phyloP scores from a whole-genome alignment of 768 basidiomycete species.

The Epithele typhae region DNA sequence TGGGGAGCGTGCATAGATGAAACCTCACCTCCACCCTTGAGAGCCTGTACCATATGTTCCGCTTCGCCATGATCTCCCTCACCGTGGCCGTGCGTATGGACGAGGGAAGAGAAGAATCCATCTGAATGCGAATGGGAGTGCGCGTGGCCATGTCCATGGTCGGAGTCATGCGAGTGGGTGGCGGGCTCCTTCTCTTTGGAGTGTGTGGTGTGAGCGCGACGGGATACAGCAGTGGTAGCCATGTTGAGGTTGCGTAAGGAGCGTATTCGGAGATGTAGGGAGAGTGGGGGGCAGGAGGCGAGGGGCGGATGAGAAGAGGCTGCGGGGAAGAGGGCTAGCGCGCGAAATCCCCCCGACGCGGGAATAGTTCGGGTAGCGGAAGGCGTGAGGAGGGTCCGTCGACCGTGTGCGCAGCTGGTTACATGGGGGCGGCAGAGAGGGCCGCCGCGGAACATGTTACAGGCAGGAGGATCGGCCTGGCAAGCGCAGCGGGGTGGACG shows the following conservation, averaged over 20 bases:
- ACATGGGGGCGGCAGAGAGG: no score
- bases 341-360: no score
- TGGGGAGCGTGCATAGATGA: not conserved
- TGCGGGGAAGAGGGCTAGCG: not conserved
- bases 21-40: constrained; percentile 58
- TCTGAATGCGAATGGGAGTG: constrained; percentile 50
- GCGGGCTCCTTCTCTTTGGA: constrained; percentile 24
- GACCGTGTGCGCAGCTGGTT: no score
- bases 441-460: no score
- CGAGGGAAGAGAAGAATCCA: constrained; percentile 46
- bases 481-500: no score
- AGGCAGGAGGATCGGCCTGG: no score
- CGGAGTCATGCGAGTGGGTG: constrained; percentile 11
- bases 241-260: no score
- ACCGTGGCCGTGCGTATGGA: constrained; percentile 60
- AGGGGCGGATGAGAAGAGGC: not conserved
- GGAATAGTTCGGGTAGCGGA: no score
- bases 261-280: no score
- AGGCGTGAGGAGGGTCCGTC: no score
- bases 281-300: not conserved
- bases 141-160: constrained; percentile 27
- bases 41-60: constrained; percentile 64
- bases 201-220: constrained; percentile 13
- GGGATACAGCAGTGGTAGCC: constrained; percentile 6
- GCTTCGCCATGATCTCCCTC: constrained; percentile 56